These are phyloP conservation scores for Cercospora beticola DNA, from an alignment of 2,329 filamentous ascomycete species.

Conservation along the genomic window DNA sequence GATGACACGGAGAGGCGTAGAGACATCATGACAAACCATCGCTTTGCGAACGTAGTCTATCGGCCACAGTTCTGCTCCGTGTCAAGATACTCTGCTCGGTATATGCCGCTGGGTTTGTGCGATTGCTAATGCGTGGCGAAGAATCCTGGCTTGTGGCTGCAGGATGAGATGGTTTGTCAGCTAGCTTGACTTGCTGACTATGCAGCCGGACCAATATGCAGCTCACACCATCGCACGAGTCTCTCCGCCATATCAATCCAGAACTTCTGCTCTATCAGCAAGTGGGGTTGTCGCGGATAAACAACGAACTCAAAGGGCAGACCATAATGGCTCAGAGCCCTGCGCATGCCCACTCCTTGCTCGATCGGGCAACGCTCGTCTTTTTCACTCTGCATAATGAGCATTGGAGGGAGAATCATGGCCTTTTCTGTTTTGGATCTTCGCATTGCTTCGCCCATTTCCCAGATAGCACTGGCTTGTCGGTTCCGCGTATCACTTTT, in stretches of 20 bases:
- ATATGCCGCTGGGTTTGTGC: not conserved
- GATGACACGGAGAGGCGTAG: not conserved
- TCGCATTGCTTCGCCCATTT: conserved; percentile 31
- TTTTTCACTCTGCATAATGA: conserved; percentile 40
- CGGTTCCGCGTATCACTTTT: conserved; percentile 25
- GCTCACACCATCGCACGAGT: conserved; percentile 22
- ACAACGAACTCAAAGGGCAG: conserved; percentile 38
- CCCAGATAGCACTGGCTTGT: conserved; percentile 34
- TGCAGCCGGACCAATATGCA: conserved; percentile 16
- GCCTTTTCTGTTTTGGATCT: conserved; percentile 9
- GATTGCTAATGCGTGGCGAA: not conserved
- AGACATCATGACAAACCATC: not conserved
- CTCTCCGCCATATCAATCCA: conserved; percentile 23
- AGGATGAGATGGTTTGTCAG: conserved; percentile 2
- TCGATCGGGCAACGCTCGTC: conserved; percentile 39
- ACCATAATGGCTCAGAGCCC: conserved; percentile 33
- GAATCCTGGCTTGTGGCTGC: not conserved
- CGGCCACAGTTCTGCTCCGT: not conserved
- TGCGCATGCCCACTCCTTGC: conserved; percentile 39
- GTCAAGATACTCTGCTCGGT: not conserved
- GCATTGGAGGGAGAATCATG: conserved; percentile 34
- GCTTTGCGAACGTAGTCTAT: not conserved
- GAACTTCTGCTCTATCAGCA: conserved; percentile 33
- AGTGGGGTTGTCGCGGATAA: conserved; percentile 40
- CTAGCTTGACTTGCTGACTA: conserved; percentile 4